Evolutionary conservation across 495 filamentous ascomycete genomes (phyloP).

Genomic region (Hapsidospora chrysogenum): DNA sequence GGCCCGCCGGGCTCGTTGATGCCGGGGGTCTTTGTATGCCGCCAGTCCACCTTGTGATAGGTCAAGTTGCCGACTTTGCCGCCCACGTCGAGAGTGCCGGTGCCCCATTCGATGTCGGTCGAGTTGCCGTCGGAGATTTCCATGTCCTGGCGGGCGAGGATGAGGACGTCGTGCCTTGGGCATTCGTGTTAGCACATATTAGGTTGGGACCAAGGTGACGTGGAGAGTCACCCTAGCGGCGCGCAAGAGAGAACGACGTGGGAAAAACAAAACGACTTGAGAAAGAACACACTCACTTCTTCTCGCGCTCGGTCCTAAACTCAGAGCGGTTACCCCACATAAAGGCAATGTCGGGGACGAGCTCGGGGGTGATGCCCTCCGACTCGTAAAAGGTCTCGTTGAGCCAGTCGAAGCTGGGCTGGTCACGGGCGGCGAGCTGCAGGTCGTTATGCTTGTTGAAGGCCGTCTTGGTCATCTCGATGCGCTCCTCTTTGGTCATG

Average conservation of each 20-base stretch:
- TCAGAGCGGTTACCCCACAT: conserved; percentile 9
- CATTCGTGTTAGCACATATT: background rate
- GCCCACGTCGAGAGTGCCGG: conserved; percentile 7
- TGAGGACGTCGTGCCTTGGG: conserved; percentile 7
- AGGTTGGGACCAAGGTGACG: too few relatives aligned
- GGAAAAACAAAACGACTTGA: background rate
- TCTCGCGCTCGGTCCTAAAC: conserved; percentile 6
- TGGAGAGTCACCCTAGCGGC: too few relatives aligned
- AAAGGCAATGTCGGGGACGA: conserved; percentile 9
- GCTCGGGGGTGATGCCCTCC: conserved; percentile 2
- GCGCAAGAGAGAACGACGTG: too few relatives aligned
- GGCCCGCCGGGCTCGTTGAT: conserved; percentile 1
- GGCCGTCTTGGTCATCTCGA: conserved; percentile 4
- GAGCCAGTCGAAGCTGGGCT: conserved; percentile 7
- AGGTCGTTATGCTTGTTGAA: conserved; percentile 7
- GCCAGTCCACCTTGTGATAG: conserved; percentile 10
- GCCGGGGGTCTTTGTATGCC: conserved; percentile 4
- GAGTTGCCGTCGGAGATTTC: conserved; percentile 5
- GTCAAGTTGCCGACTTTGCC: conserved; percentile 7
- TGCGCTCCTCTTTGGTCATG: conserved; percentile 7
- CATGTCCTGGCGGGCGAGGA: conserved; percentile 7
- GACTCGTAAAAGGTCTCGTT: conserved; percentile 4
- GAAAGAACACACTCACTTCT: conserved; percentile 4
- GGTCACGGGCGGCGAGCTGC: conserved; percentile 7
- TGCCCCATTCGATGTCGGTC: conserved; percentile 3